Evolutionary conservation across 2,329 filamentous ascomycete genomes (phyloP), one percentile per base, ranked within the genome.

Genomic region (Apiospora aurea): DNA sequence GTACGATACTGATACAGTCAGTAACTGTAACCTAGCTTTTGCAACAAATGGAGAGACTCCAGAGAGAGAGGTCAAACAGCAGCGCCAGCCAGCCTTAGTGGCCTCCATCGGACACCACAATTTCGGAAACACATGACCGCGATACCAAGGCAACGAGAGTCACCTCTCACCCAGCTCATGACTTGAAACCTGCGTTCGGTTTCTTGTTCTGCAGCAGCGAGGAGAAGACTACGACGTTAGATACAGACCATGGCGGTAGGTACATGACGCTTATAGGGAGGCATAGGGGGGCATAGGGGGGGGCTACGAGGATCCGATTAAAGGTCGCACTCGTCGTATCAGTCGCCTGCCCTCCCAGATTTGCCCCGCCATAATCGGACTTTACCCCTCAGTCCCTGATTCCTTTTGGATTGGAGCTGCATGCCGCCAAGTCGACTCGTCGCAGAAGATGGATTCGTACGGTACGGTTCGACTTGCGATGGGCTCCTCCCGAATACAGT

Each of bases 361-460:
- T 41, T 64, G 57, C 57, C 57, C 57, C 57, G 57, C 57, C 57
- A 64, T 64, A 64, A 41, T 64, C 34, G 57, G 34, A 24, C n/a
- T 64, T 64, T 64, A 64, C 57, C 57, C 57, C 57, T 64, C 57
- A 64, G 57, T 64, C 57, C 57, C 57, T 64, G 57, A 64, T 64
- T 64, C 34, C 57, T 8, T 64, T 64, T 64, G 57, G 57, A 64
- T n/a, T 2, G 2, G 57, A 24, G 57, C 57, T 41, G 34, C 57
- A 41, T 64, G 57, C 57, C 6, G 34, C 57, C 57, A 64, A 41
- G 29, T 61, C 4, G 11, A 14, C 24, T 26, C 26, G 49, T 29
- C 49, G 29, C 53, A 26, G 53, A 61, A 47, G 21, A 38, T 38
- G 53, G 53, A 38, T 61, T 61, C 53, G 18, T 61, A 61, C 53